Evolutionary conservation across 805 yeast genomes (phyloP).

Genomic region (Candida quercuum): DNA sequence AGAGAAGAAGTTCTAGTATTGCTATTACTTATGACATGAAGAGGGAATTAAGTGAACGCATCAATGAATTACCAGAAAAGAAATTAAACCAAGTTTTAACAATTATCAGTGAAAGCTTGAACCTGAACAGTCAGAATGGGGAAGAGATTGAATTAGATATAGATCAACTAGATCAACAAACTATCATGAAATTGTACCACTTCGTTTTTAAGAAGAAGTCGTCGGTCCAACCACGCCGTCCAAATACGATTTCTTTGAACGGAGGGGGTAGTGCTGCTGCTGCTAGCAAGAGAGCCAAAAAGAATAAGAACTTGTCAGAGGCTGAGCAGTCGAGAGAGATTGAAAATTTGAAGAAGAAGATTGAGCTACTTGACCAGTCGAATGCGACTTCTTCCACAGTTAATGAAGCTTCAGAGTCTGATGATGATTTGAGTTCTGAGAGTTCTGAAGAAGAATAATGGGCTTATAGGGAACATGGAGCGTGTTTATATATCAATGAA

Average conservation of each 20-base stretch:
- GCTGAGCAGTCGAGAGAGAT: constrained; percentile 65
- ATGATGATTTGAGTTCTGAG: constrained; percentile 57
- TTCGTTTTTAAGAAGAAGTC: constrained; percentile 56
- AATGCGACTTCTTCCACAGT: constrained; percentile 10
- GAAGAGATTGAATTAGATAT: constrained; percentile 96
- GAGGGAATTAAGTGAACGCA: constrained; percentile 83
- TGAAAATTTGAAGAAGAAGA: constrained; percentile 64
- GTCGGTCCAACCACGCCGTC: constrained; percentile 5
- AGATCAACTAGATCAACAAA: constrained; percentile 83
- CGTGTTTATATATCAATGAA: too few species aligned
- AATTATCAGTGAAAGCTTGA: constrained; percentile 77
- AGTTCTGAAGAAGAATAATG: constrained; percentile 73
- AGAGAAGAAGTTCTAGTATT: constrained; percentile 24
- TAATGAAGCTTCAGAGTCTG: constrained; percentile 33
- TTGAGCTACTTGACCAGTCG: constrained; percentile 58
- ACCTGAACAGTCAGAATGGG: constrained; percentile 49
- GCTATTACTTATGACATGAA: constrained; percentile 91
- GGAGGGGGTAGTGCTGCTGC: too few species aligned
- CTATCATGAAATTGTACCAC: constrained; percentile 78
- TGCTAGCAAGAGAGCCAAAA: constrained; percentile 37
- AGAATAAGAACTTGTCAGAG: constrained; percentile 54
- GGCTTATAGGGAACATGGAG: too few species aligned
- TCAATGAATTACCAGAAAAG: constrained; percentile 70
- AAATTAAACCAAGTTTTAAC: constrained; percentile 79
- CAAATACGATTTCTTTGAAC: constrained; percentile 2